Evolutionary conservation across 2,329 filamentous ascomycete genomes (phyloP), one percentile per base, ranked within the genome.

Genomic region (Stachybotrys chartarum): DNA sequence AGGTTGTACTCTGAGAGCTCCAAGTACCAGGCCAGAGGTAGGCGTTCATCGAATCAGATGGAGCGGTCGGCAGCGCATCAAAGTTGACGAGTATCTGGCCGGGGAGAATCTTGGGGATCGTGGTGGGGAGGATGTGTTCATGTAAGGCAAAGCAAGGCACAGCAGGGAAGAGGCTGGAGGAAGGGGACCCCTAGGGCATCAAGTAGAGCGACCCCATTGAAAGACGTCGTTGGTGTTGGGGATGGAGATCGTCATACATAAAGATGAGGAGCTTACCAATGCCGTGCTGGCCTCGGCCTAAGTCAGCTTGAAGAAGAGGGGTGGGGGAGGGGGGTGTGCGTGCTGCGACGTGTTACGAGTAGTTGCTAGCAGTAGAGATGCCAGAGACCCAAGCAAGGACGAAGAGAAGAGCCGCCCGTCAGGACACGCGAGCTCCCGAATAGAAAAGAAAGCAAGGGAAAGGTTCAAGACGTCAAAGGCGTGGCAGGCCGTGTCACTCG

Each of bases 211-310:
- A 42, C 35, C 35, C 35, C 35, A 42, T 42, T 42, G 35, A 42
- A 42, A 42, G 35, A 14, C 24, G 24, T 24, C 24, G 24, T 24
- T 24, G 24, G 24, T 24, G 24, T 24, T 24, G 24, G 24, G 24
- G 24, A 24, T 24, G 61, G 57, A 59, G 62, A 61, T 62, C 62
- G 62, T 64, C 62, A 64, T 64, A 64, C 62, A 64, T 42, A 42
- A 14, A 35, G 42, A n/a, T 48, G 54, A 50, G 49, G 50, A 42
- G 60, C 60, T 61, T 61, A 62, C 62, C 62, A 63, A 63, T 64
- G 59, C 62, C 57, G 60, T 57, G 57, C 54, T 50, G 30, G n/a
- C 53, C 58, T 53, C 24, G 31, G 30, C 14, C 35, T 14, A 42
- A 14, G 35, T 42, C 35, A 42, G 35, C 10, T 14, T 14, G 24